Conservation (phyloP, 352 stramenopile species). For the Phytophthora tubulina region DNA sequence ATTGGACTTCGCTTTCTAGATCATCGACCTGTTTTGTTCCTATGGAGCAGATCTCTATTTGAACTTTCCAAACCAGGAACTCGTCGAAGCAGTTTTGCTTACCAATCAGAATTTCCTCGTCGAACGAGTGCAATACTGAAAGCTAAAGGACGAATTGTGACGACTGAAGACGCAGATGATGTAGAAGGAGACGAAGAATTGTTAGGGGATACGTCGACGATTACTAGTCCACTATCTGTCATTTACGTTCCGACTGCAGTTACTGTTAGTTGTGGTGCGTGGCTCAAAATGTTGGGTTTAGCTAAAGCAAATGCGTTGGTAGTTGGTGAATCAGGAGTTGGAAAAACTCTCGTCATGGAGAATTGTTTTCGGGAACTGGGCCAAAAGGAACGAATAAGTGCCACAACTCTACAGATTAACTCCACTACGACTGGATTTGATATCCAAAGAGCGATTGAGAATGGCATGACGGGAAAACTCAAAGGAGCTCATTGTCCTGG, state of each 20-base stretch:
- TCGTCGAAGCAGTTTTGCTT: constrained; percentile 41
- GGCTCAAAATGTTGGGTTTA: constrained; percentile 47
- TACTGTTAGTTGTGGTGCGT: constrained; percentile 48
- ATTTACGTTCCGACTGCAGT: constrained; percentile 61
- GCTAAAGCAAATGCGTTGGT: constrained; percentile 61
- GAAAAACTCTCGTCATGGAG: constrained; percentile 61
- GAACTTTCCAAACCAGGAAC: constrained; percentile 6
- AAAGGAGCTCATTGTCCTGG: constrained; percentile 66
- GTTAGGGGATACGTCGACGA: constrained; percentile 29
- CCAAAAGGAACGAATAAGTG: constrained; percentile 46
- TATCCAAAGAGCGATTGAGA: constrained; percentile 53
- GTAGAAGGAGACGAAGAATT: constrained; percentile 32
- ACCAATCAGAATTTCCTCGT: constrained; percentile 32
- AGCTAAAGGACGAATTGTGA: constrained; percentile 38
- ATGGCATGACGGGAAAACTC: constrained; percentile 57
- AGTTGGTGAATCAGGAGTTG: constrained; percentile 55
- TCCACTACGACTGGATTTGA: constrained; percentile 29
- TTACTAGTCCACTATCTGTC: constrained; percentile 37
- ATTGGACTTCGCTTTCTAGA: constrained; percentile 51
- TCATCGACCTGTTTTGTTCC: constrained; percentile 37
- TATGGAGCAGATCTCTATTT: constrained; percentile 36
- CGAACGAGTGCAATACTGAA: constrained; percentile 42
- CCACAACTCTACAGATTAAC: constrained; percentile 48
- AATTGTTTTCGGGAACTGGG: constrained; percentile 49
- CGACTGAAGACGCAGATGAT: constrained; percentile 33